phyloP scores from a whole-genome alignment of 2,329 filamentous ascomycete species.

The Botrytis galanthina region DNA sequence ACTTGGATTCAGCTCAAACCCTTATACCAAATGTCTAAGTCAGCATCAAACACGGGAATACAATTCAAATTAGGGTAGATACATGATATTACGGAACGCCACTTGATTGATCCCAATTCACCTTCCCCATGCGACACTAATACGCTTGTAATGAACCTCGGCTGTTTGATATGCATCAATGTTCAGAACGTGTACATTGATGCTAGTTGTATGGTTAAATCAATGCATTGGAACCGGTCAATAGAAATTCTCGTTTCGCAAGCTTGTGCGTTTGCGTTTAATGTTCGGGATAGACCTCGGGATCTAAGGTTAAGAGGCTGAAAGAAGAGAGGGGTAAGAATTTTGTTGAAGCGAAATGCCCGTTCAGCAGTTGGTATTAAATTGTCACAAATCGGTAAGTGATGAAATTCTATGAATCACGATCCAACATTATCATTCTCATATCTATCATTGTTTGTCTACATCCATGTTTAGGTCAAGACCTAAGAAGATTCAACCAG shows the following conservation, averaged over 20 bases:
- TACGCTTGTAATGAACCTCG: not conserved
- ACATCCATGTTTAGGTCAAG: not conserved
- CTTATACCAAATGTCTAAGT: not conserved
- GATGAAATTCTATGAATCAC: not conserved
- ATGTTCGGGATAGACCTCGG: not conserved
- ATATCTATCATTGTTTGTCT: slow-evolving; percentile 6
- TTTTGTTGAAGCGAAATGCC: not conserved
- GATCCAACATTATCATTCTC: not conserved
- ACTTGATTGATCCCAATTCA: not conserved
- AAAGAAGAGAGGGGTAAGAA: not conserved
- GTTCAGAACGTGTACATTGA: not conserved
- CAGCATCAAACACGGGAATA: not conserved
- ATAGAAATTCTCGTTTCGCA: not conserved
- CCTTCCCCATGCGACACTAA: not conserved
- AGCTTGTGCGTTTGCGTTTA: not conserved
- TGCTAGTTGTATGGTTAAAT: not conserved
- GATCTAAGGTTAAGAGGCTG: not conserved
- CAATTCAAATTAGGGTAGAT: not conserved
- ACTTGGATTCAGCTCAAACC: not conserved
- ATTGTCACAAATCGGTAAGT: not conserved
- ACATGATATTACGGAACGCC: not conserved
- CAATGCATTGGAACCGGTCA: not conserved
- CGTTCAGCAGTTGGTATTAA: not conserved
- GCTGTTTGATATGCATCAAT: not conserved
- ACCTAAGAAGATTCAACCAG: not conserved